Evolutionary conservation across 2,329 filamentous ascomycete species (phyloP).

Genomic region (Nemania abortiva): DNA sequence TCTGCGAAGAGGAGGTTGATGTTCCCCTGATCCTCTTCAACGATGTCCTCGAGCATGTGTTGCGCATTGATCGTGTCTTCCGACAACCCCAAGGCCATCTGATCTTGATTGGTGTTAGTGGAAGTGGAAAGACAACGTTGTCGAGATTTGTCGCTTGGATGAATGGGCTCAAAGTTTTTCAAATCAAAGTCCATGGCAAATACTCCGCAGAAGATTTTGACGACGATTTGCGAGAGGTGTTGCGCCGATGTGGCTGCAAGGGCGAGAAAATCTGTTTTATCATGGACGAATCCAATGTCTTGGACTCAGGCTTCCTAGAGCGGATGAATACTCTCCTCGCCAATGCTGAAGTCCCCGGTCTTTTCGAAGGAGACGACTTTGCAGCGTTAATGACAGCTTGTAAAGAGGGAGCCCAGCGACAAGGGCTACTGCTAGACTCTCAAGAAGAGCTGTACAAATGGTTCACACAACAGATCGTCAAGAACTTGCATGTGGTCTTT

Average conservation of each 20-base stretch:
- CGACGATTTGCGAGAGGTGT: conserved; percentile 93
- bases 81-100: conserved; percentile 97
- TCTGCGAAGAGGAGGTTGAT: conserved; percentile 99
- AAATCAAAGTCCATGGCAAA: conserved; percentile 99
- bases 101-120: conserved; percentile 98
- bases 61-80: conserved; percentile 98
- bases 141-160: conserved; percentile 99
- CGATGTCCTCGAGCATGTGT: conserved; percentile 96
- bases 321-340: conserved; percentile 99
- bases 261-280: conserved; percentile 99
- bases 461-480: conserved; percentile 99
- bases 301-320: conserved; percentile 98
- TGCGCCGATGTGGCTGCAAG: conserved; percentile 94
- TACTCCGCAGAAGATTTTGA: conserved; percentile 99
- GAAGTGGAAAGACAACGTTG: conserved; percentile 97
- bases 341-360: conserved; percentile 98
- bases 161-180: conserved; percentile 98
- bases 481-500: conserved; percentile 98
- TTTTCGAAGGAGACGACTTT: conserved; percentile 99
- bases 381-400: conserved; percentile 99
- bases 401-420: conserved; percentile 96
- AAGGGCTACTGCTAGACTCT: conserved; percentile 94
- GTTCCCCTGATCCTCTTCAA: conserved; percentile 99
- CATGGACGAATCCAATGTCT: conserved; percentile 99
- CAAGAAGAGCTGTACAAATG: conserved; percentile 99